These are phyloP conservation scores for Gossypium laxum DNA, from an alignment of 441 rosid species.

Conservation along the genomic window DNA sequence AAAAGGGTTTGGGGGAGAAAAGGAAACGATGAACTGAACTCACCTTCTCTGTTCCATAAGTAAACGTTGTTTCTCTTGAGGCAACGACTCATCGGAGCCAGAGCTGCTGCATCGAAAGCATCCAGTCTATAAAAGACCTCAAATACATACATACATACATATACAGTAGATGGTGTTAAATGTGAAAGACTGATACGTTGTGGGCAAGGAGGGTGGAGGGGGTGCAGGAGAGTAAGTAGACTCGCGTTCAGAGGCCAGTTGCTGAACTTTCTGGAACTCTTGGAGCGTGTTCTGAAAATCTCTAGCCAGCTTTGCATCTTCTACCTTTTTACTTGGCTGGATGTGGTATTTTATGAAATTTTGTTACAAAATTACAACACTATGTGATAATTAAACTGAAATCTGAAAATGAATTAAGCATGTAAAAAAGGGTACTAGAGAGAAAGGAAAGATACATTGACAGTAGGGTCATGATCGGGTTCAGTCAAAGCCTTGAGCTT, in stretches of 20 bases:
- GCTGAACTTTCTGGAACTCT: conserved; percentile 62
- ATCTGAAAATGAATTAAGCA: background rate
- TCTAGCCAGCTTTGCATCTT: conserved; percentile 64
- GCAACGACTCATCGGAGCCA: conserved; percentile 28
- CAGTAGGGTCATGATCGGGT: conserved; percentile 33
- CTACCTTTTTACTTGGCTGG: conserved; percentile 49
- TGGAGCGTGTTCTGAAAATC: conserved; percentile 52
- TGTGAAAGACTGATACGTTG: conserved; percentile 20
- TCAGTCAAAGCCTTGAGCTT: conserved; percentile 55
- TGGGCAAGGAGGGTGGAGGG: conserved; percentile 25
- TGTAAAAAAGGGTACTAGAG: background rate
- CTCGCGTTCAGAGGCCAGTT: conserved; percentile 59
- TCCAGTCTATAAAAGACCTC: background rate
- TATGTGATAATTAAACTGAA: background rate
- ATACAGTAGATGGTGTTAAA: background rate
- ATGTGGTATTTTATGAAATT: background rate
- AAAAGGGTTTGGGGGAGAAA: background rate
- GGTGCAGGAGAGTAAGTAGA: conserved; percentile 46
- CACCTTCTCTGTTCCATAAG: conserved; percentile 41
- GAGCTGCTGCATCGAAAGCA: conserved; percentile 29
- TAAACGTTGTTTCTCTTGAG: conserved; percentile 36
- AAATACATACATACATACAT: background rate
- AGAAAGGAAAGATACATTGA: conserved; percentile 24
- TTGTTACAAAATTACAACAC: background rate
- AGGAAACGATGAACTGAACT: conserved; percentile 6